A percentile compares a stretch with the other conserved stretches of the same genome.
phyloP scores from a whole-genome alignment of 805 yeast genomes.

The Wickerhamomyces alni region DNA sequence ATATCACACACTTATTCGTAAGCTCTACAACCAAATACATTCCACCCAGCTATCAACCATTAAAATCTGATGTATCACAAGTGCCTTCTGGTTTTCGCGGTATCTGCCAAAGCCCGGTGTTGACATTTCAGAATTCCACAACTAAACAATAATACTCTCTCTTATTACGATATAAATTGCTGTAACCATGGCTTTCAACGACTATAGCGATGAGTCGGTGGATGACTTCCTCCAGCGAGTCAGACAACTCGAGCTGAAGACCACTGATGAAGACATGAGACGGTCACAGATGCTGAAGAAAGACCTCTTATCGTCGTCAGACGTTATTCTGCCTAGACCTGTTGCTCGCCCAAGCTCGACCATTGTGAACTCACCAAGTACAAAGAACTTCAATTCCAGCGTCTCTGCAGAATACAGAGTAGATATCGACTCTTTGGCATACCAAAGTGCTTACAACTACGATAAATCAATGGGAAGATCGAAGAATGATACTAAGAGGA shows the following conservation, averaged over 20 bases:
- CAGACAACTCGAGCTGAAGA: constrained; percentile 11
- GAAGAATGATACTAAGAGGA: constrained; percentile 36
- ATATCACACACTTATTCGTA: no score
- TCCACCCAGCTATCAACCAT: no score
- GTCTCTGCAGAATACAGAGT: constrained; percentile 42
- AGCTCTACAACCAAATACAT: no score
- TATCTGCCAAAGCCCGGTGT: no score
- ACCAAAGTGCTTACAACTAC: constrained; percentile 56
- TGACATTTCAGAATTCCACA: not conserved
- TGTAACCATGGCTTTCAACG: not conserved
- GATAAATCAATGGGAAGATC: constrained; percentile 41
- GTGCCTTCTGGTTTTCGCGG: no score
- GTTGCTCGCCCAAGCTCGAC: not conserved
- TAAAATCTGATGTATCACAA: no score
- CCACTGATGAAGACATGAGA: constrained; percentile 4
- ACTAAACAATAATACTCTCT: not conserved
- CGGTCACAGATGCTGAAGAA: constrained; percentile 5
- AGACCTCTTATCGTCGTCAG: not conserved
- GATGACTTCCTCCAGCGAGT: constrained; percentile 12
- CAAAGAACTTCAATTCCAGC: constrained; percentile 14
- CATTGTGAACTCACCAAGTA: constrained; percentile 13
- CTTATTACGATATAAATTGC: not conserved
- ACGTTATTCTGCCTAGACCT: not conserved
- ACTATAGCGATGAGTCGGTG: constrained; percentile 5
- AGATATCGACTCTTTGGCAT: constrained; percentile 39